phyloP scores from a whole-genome alignment of 2,329 filamentous ascomycete genomes.

The Lasiodiplodia gonubiensis region DNA sequence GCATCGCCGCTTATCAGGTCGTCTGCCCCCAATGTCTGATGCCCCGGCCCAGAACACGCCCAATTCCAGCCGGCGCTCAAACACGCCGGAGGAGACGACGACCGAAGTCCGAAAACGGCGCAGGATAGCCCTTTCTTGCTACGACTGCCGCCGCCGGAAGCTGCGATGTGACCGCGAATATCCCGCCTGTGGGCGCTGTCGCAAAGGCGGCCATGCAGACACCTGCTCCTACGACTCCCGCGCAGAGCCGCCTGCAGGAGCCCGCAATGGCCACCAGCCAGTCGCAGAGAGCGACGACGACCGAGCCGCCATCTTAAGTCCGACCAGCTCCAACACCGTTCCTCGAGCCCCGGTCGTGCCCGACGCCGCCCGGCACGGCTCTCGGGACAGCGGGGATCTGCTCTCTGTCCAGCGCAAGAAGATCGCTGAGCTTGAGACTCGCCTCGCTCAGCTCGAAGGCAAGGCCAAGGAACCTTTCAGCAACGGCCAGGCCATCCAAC shows the following conservation, averaged over 20 bases:
- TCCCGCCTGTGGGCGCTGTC: conserved; percentile 52
- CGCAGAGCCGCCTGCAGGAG: conserved; percentile 32
- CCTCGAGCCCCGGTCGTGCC: conserved; percentile 19
- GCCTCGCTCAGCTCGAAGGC: conserved; percentile 40
- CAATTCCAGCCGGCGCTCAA: conserved; percentile 25
- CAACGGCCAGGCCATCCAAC: conserved; percentile 28
- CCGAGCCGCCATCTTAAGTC: conserved; percentile 20
- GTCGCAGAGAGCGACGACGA: conserved; percentile 30
- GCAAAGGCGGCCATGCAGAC: conserved; percentile 50
- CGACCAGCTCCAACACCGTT: conserved; percentile 26
- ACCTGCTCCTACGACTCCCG: conserved; percentile 50
- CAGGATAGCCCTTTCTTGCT: conserved; percentile 55
- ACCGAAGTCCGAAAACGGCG: conserved; percentile 42
- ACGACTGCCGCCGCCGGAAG: conserved; percentile 54
- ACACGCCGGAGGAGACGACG: conserved; percentile 11
- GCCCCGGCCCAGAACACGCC: conserved; percentile 12
- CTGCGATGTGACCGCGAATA: conserved; percentile 55
- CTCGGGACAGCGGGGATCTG: conserved; percentile 30
- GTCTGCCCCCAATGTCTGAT: conserved; percentile 14
- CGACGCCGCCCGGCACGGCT: neutral
- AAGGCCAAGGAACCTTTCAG: conserved; percentile 35
- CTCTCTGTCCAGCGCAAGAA: conserved; percentile 36
- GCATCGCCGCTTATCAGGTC: conserved; percentile 19
- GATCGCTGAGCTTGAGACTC: conserved; percentile 39
- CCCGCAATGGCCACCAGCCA: conserved; percentile 14